phyloP scores from a whole-genome alignment of 345 rosid genomes.

The Geranium brycei region DNA sequence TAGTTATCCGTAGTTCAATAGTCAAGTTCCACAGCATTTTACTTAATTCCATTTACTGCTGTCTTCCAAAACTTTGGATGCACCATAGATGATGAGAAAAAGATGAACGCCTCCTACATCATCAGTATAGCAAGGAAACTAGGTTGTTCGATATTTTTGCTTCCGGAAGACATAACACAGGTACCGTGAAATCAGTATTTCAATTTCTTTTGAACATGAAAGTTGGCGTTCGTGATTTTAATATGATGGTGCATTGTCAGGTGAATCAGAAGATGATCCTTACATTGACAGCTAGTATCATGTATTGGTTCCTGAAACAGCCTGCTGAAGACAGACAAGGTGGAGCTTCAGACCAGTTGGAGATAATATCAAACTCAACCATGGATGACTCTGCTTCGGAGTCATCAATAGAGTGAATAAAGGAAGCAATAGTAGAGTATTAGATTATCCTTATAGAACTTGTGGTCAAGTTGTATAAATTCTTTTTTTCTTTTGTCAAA shows the following conservation, averaged over 20 bases:
- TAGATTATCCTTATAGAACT: neutral
- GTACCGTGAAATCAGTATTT: constrained; percentile 18
- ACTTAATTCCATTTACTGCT: neutral
- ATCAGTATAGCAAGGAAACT: constrained; percentile 91
- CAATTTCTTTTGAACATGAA: neutral
- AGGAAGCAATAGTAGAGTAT: neutral
- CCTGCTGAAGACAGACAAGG: constrained; percentile 49
- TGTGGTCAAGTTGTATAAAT: neutral
- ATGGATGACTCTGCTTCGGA: constrained; percentile 75
- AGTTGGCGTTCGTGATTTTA: no score
- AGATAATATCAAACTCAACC: constrained; percentile 56
- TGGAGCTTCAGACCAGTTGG: constrained; percentile 44
- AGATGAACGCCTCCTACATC: constrained; percentile 91
- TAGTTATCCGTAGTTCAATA: neutral
- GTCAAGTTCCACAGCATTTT: neutral
- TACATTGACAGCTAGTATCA: constrained; percentile 82
- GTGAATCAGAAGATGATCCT: constrained; percentile 98
- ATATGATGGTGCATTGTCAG: constrained; percentile 18
- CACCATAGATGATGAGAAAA: constrained; percentile 70
- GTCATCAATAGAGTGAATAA: constrained; percentile 31
- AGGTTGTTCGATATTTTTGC: constrained; percentile 91
- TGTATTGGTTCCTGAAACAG: constrained; percentile 84
- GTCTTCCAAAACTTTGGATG: constrained; percentile 2
- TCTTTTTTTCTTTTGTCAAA: neutral
- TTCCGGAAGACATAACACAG: constrained; percentile 94